Evolutionary conservation across 306 rosid species (phyloP), one percentile per base, ranked within the genome.

Genomic region (Vigna trinervia): DNA sequence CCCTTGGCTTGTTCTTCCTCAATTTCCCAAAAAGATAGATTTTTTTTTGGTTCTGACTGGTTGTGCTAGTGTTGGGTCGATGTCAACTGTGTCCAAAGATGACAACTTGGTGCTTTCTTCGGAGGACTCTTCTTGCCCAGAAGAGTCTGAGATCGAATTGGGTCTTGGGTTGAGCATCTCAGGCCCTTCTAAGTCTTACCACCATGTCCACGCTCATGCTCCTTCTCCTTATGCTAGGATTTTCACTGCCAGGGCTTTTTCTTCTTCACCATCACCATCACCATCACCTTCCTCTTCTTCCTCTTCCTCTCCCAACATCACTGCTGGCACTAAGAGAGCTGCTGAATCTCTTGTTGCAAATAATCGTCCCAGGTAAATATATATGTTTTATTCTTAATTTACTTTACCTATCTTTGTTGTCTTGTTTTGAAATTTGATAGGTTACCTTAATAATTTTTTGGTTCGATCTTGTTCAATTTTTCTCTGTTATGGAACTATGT

Each of bases 121-220:
- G 0, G 97, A 92, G 88, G 99, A 88, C 45, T 92, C 98, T 50
- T 92, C 94, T 0, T 80, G 78, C 84, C 96, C 91, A 3, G 96
- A 89, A 53, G 97, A 95, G 36, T 87, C 91, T 65, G 93, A 88
- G 58, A 91, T 95, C 79, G 97, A 95, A 74, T 82, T 95, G 77
- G 92, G 90, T 22, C 92, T 95, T 69, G 92, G 97, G 32, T 79
- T 95, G 19, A 81, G 92, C 76, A 90, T 89, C 22, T 85, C 92
- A 70, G 79, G 80, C 74, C 54, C 85, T 57, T 50, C 48, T 3
- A 83, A 80, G 80, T 48, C 80, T 43, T 90, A 83, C 0, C 85
- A 73, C 30, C 46, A 70, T 58, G 30, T 38, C 0, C 84, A 77
- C 59, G 52, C 67, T 72, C 51, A 81, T 56, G 76, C 39, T 58